Conservation (phyloP, 108 stramenopile species). For the Conticribra guillardii region DNA sequence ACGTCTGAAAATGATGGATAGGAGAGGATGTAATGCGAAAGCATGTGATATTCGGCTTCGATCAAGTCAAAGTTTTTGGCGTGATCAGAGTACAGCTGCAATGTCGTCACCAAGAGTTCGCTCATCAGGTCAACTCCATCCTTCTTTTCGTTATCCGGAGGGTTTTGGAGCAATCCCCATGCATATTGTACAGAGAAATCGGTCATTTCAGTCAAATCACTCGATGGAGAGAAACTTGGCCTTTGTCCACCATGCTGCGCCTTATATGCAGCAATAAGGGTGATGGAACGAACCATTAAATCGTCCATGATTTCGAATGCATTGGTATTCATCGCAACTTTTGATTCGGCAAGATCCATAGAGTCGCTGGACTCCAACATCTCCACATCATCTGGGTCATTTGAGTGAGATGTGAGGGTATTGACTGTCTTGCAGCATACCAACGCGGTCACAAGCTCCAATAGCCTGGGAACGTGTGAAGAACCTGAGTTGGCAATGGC, state of each 20-base stretch:
- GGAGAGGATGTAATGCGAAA: slow-evolving; percentile 82
- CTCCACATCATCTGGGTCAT: neutral
- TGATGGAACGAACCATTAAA: slow-evolving; percentile 71
- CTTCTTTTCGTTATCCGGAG: slow-evolving; percentile 23
- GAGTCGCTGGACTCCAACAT: slow-evolving; percentile 5
- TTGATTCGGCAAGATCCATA: slow-evolving; percentile 46
- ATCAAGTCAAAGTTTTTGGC: slow-evolving; percentile 86
- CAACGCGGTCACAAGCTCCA: slow-evolving; percentile 78
- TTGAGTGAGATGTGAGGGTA: slow-evolving; percentile 1
- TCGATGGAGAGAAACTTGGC: slow-evolving; percentile 41
- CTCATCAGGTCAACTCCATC: slow-evolving; percentile 45
- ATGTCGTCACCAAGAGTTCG: slow-evolving; percentile 79
- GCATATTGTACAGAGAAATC: slow-evolving; percentile 57
- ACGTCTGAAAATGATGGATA: slow-evolving; percentile 85
- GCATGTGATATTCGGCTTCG: slow-evolving; percentile 78
- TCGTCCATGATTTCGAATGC: slow-evolving; percentile 85
- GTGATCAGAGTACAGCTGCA: slow-evolving; percentile 93
- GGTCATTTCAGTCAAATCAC: slow-evolving; percentile 46
- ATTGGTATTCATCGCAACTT: slow-evolving; percentile 64
- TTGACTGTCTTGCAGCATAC: slow-evolving; percentile 67
- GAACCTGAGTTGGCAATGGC: slow-evolving; percentile 74
- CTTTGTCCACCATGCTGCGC: slow-evolving; percentile 50
- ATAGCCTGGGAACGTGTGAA: slow-evolving; percentile 71
- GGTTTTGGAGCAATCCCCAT: slow-evolving; percentile 36
- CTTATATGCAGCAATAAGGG: slow-evolving; percentile 62